Evolutionary conservation across 1,139 yeast species (phyloP), one percentile per base, ranked within the genome.

Genomic region (Entelexis sorbosivorans): DNA sequence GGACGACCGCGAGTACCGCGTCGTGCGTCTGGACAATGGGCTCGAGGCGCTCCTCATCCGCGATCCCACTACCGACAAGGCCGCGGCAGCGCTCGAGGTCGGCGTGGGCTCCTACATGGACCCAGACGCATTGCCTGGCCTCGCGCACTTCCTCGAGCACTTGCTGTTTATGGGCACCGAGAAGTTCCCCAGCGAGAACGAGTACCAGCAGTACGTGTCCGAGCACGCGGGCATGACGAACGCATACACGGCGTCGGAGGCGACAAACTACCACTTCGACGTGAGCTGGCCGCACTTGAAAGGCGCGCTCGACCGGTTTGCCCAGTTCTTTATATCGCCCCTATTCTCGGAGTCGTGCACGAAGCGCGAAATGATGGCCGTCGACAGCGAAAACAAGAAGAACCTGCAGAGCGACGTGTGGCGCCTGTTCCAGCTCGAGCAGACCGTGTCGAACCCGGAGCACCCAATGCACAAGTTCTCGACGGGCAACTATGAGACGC

Each of bases 111-210:
- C 96, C 4, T 85, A 82, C 64, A 77, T 84, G 48, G 97, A 91
- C 63, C 86, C 85, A 17, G 73, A 75, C 48, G 71, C 74, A 29
- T 66, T 87, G 31, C 82, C 89, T 2, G 98, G 98, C 1, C 71
- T 91, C 56, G 98, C 98, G 2, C 98, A 91, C 68, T 91, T 91
- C 66, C 88, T 96, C 68, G 98, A 91, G 69, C 98, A 91, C 68
- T 73, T 91, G 59, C 72, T 91, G 56, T 91, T 91, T 66, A 87
- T 91, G 96, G 98, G 98, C n/a, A 89, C 97, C 5, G 73, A 77
- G 59, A 89, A 88, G 67, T 91, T 82, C 62, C 98, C 98, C 0
- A 73, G 76, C 54, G 98, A 91, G 66, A 88, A 87, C 65, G 97
- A 87, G 60, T 91, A 91, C 66, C 74, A 82, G 44, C 77, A 81